Evolutionary conservation across 805 yeast genomes (phyloP).

Genomic region (Maudiozyma serrabonitensis): DNA sequence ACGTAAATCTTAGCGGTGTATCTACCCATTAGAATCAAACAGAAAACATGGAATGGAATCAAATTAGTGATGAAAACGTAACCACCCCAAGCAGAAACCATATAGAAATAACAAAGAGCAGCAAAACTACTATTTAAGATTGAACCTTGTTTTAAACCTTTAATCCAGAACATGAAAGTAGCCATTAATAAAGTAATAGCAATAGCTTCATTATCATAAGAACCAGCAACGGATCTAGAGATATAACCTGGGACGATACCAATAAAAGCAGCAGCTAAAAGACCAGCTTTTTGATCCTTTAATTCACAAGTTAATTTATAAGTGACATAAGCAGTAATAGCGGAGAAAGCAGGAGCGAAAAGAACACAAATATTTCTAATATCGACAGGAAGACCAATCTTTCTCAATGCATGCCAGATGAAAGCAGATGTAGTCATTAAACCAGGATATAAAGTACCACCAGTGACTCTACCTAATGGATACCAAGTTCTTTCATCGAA

Average conservation of each 20-base stretch:
- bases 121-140: slow-evolving; percentile 74
- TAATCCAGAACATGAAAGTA: slow-evolving; percentile 92
- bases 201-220: slow-evolving; percentile 97
- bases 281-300: slow-evolving; percentile 82
- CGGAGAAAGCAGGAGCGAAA: slow-evolving; percentile 94
- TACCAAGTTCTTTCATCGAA: slow-evolving; percentile 99
- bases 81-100: slow-evolving; percentile 99
- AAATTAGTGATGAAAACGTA: slow-evolving; percentile 96
- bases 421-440: slow-evolving; percentile 95
- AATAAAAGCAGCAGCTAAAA: slow-evolving; percentile 87
- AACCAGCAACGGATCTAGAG: slow-evolving; percentile 96
- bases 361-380: slow-evolving; percentile 92
- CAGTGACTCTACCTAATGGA: slow-evolving; percentile 97
- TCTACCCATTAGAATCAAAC: slow-evolving; percentile 87
- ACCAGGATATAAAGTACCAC: slow-evolving; percentile 97
- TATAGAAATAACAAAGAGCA: slow-evolving; percentile 86
- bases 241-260: slow-evolving; percentile 98
- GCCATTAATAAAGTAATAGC: slow-evolving; percentile 94
- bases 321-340: slow-evolving; percentile 83
- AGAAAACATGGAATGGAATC: slow-evolving; percentile 91
- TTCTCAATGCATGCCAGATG: slow-evolving; percentile 63
- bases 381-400: slow-evolving; percentile 73
- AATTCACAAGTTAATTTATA: slow-evolving; percentile 81
- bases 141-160: slow-evolving; percentile 84
- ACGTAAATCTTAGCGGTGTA: slow-evolving; percentile 75